Base-by-base conservation (phyloP, 1,284 basidiomycete species). In the Agroathelia rolfsii region DNA sequence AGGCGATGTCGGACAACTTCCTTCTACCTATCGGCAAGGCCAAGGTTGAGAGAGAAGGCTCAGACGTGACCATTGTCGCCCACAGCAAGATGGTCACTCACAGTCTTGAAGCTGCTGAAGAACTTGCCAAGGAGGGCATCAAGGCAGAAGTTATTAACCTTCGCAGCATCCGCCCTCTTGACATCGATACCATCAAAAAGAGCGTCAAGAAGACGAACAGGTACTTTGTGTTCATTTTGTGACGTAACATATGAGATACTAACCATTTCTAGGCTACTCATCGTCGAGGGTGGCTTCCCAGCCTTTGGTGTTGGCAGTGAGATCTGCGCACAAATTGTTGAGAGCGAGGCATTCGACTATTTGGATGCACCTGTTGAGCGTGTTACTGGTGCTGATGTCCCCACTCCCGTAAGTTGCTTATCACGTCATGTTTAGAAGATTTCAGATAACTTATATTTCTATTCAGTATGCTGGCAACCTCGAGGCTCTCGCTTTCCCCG, bases 181-280 rank as follows among this genome's bases (percentile, higher is more conserved):
- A 98, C 59, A 94, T 97, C 51, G 87, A 95, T 44, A 94, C 92
- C 34, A 95, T 98, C 59, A 86, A 86, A 59, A 72, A 76, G 49
- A 93, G 88, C 16, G 87, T 98, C 49, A 97, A 96, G 75, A 98
- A 98, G 75, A 99, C 95, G 28, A 95, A 94, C 68, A 72, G 89
- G 83, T 80, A 44, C 22, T 61, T 37, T 22, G 12, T 42, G 53
- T 37, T 7, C 24, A 28, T 18, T 18, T 26, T 24, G 16, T 27
- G 28, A 22, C 7, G 30, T 11, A 14, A 32, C 36, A 12, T 20
- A 19, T 22, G 10, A 36, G 7, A 24, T 43, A 35, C 29, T 47
- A 22, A 42, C 28, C 22, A 29, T 33, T 29, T 27, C 8, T 28
- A 86, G 85, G 43, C 72, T 98, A 41, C 69, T 98, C 39, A 89